These are phyloP conservation scores for Carex littledalei DNA, from an alignment of 176 grass and related monocot species.

Conservation along the genomic window DNA sequence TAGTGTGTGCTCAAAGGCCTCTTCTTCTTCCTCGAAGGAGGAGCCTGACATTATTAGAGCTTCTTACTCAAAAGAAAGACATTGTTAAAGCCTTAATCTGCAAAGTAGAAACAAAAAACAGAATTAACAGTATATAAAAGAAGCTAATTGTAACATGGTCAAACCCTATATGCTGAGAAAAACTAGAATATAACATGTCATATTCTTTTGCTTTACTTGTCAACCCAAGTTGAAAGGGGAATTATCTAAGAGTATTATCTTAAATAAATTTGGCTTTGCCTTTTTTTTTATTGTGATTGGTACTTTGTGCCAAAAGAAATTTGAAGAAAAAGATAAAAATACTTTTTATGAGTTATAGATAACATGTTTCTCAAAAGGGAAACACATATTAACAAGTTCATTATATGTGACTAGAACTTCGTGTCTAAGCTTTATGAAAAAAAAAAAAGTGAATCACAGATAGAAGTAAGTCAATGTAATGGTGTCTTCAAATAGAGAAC, in stretches of 20 bases:
- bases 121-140: background rate
- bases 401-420: background rate
- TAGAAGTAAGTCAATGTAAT: background rate
- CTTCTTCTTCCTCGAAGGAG: slow-evolving; percentile 76
- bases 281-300: background rate
- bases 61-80: background rate
- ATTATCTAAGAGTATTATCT: background rate
- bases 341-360: background rate
- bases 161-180: background rate
- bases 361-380: background rate
- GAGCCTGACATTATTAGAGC: background rate
- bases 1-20: slow-evolving; percentile 92
- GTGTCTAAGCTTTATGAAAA: background rate
- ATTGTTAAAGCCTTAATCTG: slow-evolving; percentile 5
- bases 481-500: background rate
- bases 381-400: background rate
- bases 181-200: background rate
- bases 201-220: background rate
- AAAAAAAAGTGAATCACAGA: background rate
- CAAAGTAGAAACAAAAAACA: background rate
- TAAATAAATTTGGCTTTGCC: background rate
- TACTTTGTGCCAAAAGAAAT: background rate
- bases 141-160: background rate
- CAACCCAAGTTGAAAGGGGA: background rate
- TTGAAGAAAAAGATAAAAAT: background rate